A percentile compares a stretch with the other conserved stretches of the same genome.
phyloP scores from a whole-genome alignment of 352 stramenopile genomes.

The Phytopythium oedochilum region DNA sequence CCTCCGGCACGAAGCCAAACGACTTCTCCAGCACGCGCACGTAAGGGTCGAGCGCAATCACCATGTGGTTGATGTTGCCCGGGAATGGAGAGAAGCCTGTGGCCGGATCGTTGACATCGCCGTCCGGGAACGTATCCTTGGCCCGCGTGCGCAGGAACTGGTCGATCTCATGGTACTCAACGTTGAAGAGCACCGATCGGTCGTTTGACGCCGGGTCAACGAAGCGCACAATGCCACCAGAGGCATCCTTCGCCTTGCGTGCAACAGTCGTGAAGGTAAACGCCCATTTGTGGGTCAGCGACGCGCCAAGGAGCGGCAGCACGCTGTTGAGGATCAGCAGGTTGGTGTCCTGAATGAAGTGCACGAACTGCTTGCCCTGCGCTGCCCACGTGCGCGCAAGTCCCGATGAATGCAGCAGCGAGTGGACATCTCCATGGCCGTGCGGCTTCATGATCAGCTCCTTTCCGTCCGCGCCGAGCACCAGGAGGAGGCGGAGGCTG shows the following conservation, averaged over 20 bases:
- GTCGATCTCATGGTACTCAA: constrained; percentile 75
- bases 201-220: constrained; percentile 13
- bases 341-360: constrained; percentile 97
- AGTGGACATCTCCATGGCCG: constrained; percentile 98
- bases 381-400: constrained; percentile 64
- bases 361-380: constrained; percentile 90
- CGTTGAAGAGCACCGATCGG: constrained; percentile 48
- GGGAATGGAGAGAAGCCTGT: constrained; percentile 58
- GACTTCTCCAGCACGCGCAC: constrained; percentile 39
- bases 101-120: constrained; percentile 53
- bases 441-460: constrained; percentile 95
- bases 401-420: constrained; percentile 82
- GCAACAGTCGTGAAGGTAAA: constrained; percentile 94
- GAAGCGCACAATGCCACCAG: constrained; percentile 57
- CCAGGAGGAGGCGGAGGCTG: constrained; percentile 73
- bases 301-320: constrained; percentile 87
- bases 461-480: constrained; percentile 2
- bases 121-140: constrained; percentile 37
- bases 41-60: constrained; percentile 46
- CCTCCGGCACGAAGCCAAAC: constrained; percentile 52
- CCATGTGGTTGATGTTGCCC: constrained; percentile 75
- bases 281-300: constrained; percentile 72
- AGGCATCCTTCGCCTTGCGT: constrained; percentile 92
- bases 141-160: constrained; percentile 50
- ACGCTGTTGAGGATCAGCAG: constrained; percentile 93